phyloP scores from a whole-genome alignment of 2,329 filamentous ascomycete genomes.

The Diaporthe citri region DNA sequence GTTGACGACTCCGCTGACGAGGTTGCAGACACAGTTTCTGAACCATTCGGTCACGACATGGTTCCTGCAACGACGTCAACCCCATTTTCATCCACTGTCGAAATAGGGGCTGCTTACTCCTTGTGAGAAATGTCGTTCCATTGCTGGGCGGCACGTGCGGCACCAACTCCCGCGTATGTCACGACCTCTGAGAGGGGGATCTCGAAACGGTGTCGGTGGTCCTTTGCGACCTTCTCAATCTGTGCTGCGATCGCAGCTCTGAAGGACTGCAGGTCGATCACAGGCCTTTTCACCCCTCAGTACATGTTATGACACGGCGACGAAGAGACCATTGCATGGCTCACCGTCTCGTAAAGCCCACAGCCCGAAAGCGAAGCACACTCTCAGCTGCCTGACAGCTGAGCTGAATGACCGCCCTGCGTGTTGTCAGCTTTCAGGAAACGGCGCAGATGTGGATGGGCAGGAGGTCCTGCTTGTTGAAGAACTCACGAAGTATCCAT shows the following conservation, averaged over 20 bases:
- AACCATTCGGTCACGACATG: conserved; percentile 27
- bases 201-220: neutral
- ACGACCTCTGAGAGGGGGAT: conserved; percentile 9
- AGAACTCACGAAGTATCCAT: conserved; percentile 1
- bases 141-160: neutral
- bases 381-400: conserved; percentile 23
- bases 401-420: conserved; percentile 21
- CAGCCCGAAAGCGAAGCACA: conserved; percentile 21
- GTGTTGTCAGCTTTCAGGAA: neutral
- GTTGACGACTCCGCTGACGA: conserved; percentile 27
- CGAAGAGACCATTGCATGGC: fast-evolving
- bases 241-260: neutral
- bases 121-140: conserved; percentile 29
- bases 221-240: conserved; percentile 1
- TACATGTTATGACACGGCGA: too few species aligned
- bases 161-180: neutral
- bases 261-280: conserved; percentile 7
- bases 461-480: neutral
- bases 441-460: too few species aligned
- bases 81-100: fast-evolving
- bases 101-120: neutral
- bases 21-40: conserved; percentile 18
- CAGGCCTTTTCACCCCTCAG: neutral
- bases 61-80: conserved; percentile 12
- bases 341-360: conserved; percentile 11